phyloP scores from a whole-genome alignment of 1,139 yeast species.

The Keqinozyma sinolaborantium region DNA sequence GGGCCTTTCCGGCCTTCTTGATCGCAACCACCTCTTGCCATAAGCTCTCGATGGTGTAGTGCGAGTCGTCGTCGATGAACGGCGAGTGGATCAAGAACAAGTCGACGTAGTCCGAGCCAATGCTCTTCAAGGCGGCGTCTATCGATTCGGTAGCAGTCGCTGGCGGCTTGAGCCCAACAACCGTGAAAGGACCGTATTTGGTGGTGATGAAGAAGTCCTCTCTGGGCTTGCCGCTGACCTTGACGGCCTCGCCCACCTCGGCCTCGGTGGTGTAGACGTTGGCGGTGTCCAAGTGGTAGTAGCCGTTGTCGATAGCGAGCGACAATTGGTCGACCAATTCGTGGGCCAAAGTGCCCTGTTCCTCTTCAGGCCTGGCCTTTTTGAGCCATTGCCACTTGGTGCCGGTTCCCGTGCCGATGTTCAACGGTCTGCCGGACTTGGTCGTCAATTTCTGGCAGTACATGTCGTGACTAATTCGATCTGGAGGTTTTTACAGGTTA shows the following conservation, averaged over 20 bases:
- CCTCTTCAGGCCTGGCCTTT: constrained; percentile 16
- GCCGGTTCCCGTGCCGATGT: constrained; percentile 60
- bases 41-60: constrained; percentile 18
- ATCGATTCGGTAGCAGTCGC: constrained; percentile 26
- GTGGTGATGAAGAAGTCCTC: constrained; percentile 55
- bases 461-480: too few species aligned
- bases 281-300: constrained; percentile 64
- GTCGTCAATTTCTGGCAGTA: constrained; percentile 14
- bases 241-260: constrained; percentile 57
- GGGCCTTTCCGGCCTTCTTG: constrained; percentile 35
- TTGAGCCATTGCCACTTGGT: constrained; percentile 58
- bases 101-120: constrained; percentile 66
- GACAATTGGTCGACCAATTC: constrained; percentile 43
- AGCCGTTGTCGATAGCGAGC: constrained; percentile 46
- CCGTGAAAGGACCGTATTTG: constrained; percentile 47
- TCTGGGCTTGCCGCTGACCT: constrained; percentile 41
- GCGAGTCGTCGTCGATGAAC: constrained; percentile 46
- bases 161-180: constrained; percentile 7
- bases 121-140: constrained; percentile 28
- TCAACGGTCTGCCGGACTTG: constrained; percentile 35
- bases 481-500: too few species aligned
- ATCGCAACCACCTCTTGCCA: constrained; percentile 40
- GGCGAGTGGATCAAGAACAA: constrained; percentile 71
- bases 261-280: constrained; percentile 61
- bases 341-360: constrained; percentile 22